Percentiles rank a stretch among this genome's conserved stretches.
Evolutionary conservation across 2,329 filamentous ascomycete genomes (phyloP).

Genomic region (Talaromyces sp.): DNA sequence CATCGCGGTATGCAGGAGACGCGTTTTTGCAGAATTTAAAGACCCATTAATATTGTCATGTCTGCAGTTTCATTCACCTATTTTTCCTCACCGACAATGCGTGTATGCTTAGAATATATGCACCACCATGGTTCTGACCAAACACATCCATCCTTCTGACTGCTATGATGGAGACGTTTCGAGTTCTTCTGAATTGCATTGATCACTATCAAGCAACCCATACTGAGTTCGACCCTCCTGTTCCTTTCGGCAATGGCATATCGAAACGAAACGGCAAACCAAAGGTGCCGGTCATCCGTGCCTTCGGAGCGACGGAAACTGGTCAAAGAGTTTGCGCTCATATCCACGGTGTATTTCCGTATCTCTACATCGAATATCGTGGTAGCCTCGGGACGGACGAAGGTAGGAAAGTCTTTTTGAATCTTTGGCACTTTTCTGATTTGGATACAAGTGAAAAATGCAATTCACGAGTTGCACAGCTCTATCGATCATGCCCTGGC

Average conservation of each 20-base stretch:
- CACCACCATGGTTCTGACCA: conserved; percentile 6
- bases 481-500: conserved; percentile 90
- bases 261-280: conserved; percentile 60
- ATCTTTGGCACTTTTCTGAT: background rate
- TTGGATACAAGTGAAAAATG: conserved; percentile 58
- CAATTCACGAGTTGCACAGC: conserved; percentile 72
- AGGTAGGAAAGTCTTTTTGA: conserved; percentile 48
- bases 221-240: conserved; percentile 72
- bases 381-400: conserved; percentile 63
- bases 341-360: conserved; percentile 92
- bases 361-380: conserved; percentile 84
- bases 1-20: conserved; percentile 3
- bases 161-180: conserved; percentile 66
- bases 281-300: conserved; percentile 77
- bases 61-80: background rate
- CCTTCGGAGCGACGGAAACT: conserved; percentile 89
- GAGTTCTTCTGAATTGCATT: conserved; percentile 89
- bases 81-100: background rate
- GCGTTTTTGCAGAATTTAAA: background rate
- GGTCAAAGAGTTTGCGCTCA: conserved; percentile 96
- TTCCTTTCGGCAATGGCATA: conserved; percentile 61
- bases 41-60: background rate
- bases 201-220: conserved; percentile 86
- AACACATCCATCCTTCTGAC: conserved; percentile 16
- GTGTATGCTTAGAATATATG: background rate